Conservation (phyloP, 2,329 filamentous ascomycete species). For the Diaporthe ampelina region DNA sequence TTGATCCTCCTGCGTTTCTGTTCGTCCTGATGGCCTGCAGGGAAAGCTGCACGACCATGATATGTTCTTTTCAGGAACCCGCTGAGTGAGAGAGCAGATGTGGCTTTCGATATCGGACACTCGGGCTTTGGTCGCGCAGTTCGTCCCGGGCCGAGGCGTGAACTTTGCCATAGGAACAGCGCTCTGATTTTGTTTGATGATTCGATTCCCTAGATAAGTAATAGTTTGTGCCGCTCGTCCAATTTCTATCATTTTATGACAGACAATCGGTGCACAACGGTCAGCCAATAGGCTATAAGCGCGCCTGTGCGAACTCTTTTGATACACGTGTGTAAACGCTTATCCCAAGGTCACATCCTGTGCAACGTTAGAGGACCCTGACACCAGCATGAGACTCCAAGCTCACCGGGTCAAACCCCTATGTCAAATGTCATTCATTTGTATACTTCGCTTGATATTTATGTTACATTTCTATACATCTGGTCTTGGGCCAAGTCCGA, state of each 20-base stretch:
- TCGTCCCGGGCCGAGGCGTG: conserved; percentile 5
- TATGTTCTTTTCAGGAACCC: neutral
- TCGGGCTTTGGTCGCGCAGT: neutral
- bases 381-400: neutral
- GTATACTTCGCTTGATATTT: neutral
- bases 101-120: neutral
- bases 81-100: neutral
- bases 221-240: neutral
- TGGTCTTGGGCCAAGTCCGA: neutral
- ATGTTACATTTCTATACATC: conserved; percentile 12
- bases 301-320: neutral
- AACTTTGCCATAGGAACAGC: neutral
- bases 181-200: neutral
- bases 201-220: neutral
- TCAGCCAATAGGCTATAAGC: too few species aligned
- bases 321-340: neutral
- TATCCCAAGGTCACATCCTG: neutral
- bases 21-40: neutral
- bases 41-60: neutral
- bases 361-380: neutral
- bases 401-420: neutral
- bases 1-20: conserved; percentile 1
- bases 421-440: neutral
- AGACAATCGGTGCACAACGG: neutral
- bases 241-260: neutral